Evolutionary conservation across 2,329 filamentous ascomycete species (phyloP).

Genomic region (Talaromyces sp.): DNA sequence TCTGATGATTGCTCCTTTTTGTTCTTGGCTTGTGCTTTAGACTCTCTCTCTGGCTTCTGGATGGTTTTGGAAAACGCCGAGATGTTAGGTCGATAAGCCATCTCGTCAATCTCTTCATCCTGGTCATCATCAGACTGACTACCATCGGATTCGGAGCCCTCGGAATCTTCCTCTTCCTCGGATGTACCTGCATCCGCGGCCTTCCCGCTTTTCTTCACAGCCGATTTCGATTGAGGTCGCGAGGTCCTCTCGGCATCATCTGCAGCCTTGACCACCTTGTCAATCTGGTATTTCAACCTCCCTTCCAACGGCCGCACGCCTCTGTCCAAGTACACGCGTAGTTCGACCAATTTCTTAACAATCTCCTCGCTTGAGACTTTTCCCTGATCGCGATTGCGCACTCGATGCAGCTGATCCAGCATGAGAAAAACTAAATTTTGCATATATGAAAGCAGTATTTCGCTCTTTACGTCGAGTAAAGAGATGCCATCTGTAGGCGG

Average conservation of each 20-base stretch:
- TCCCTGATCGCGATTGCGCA: conserved; percentile 12
- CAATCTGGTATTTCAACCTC: conserved; percentile 89
- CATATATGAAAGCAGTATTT: conserved; percentile 91
- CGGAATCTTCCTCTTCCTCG: conserved; percentile 37
- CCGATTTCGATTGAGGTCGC: conserved; percentile 21
- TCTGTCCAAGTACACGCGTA: conserved; percentile 88
- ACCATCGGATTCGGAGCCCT: conserved; percentile 22
- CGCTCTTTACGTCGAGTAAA: conserved; percentile 91
- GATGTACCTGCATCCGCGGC: conserved; percentile 25
- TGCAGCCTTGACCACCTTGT: conserved; percentile 84
- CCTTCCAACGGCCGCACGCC: conserved; percentile 86
- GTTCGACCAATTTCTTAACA: conserved; percentile 80
- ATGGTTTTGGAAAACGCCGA: conserved; percentile 38
- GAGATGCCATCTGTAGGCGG: conserved; percentile 86
- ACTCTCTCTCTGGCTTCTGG: conserved; percentile 24
- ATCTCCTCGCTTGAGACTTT: conserved; percentile 54
- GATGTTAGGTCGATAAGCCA: conserved; percentile 59
- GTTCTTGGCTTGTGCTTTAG: conserved; percentile 12
- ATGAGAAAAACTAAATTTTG: conserved; percentile 90
- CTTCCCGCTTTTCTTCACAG: conserved; percentile 24
- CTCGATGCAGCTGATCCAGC: conserved; percentile 68
- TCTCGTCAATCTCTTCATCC: conserved; percentile 51
- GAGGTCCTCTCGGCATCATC: conserved; percentile 43
- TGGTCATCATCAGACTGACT: conserved; percentile 35
- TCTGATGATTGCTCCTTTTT: conserved; percentile 37